Base-by-base conservation (phyloP, 2,329 filamentous ascomycete species). In the Aaosphaeria pasadenensis region DNA sequence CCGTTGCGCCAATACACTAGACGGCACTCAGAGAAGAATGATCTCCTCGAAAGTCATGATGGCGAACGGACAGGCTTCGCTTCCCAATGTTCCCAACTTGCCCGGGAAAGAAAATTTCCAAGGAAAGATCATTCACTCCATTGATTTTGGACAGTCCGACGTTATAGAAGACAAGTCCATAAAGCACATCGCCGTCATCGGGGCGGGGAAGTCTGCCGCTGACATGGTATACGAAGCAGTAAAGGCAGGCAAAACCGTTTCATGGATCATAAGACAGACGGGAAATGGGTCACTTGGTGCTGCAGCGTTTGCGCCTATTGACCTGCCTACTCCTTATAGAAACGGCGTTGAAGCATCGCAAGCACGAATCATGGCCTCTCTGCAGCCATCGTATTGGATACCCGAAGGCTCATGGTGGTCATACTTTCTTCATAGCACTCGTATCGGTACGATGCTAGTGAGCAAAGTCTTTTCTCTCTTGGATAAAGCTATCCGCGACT, bases 201-300 rank as follows among this genome's bases (percentile, higher is more conserved):
- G 71, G 11, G 70, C 56, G 4, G 67, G 60, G 9, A 71, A 72
- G 42, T 73, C 70, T 6, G 58, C 70, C 5, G 70, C 66, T 13
- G 71, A 73, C 49, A 64, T 72, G 55, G 62, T 66, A 1, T 73
- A 73, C 46, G 60, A 64, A 35, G 50, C 54, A 6, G 59, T 58
- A 29, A 70, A 70, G 51, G 59, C 58, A 1, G 59, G 58, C 11
- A 70, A 69, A 42, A 56, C 41, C 0, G 66, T 71, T 2, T 59
- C 53, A 11, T 73, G 70, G 70, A 59, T 71, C 41, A 62, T 71
- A 41, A 57, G 63, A 35, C 30, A 55, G 52, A 39, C 35, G 5
- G 47, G 38, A 9, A 30, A 42, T 35, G 45, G 31, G 7, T 11
- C 17, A 11, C 30, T 31, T 17, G 45, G 45, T n/a, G 17, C 45